A percentile compares a stretch with the other conserved stretches of the same genome.
phyloP scores from a whole-genome alignment of 2,329 filamentous ascomycete species.

The Penicillium italicum region DNA sequence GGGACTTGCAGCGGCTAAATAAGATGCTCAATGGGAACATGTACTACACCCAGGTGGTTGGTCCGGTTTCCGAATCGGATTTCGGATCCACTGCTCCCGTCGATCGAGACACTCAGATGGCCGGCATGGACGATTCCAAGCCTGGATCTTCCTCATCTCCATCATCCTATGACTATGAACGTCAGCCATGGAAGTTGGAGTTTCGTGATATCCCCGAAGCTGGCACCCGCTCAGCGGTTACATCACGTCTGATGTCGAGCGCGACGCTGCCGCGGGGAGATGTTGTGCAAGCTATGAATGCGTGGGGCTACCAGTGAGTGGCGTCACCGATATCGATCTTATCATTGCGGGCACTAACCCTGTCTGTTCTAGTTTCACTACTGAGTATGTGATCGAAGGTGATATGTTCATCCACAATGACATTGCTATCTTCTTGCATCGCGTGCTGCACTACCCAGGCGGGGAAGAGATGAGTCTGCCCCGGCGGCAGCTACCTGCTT shows the following conservation, averaged over 20 bases:
- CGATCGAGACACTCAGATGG: conserved; percentile 33
- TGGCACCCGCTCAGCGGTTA: conserved; percentile 52
- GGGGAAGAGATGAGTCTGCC: conserved; percentile 31
- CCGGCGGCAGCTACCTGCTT: conserved; percentile 40
- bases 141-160: not conserved
- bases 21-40: conserved; percentile 50
- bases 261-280: conserved; percentile 50
- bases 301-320: conserved; percentile 53
- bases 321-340: conserved; percentile 5
- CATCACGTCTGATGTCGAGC: conserved; percentile 51
- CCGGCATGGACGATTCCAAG: conserved; percentile 24
- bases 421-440: conserved; percentile 55
- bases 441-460: conserved; percentile 49
- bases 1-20: conserved; percentile 45
- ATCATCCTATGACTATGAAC: conserved; percentile 33
- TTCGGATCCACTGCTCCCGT: conserved; percentile 29
- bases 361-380: conserved; percentile 48
- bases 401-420: conserved; percentile 58
- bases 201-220: conserved; percentile 51
- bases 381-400: conserved; percentile 56
- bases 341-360: conserved; percentile 12
- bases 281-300: conserved; percentile 49
- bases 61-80: conserved; percentile 39
- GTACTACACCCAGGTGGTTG: conserved; percentile 54
- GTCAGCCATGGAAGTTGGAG: conserved; percentile 45